These are phyloP conservation scores for Verticillium longisporum DNA, from an alignment of 2,329 filamentous ascomycete genomes.

Conservation along the genomic window DNA sequence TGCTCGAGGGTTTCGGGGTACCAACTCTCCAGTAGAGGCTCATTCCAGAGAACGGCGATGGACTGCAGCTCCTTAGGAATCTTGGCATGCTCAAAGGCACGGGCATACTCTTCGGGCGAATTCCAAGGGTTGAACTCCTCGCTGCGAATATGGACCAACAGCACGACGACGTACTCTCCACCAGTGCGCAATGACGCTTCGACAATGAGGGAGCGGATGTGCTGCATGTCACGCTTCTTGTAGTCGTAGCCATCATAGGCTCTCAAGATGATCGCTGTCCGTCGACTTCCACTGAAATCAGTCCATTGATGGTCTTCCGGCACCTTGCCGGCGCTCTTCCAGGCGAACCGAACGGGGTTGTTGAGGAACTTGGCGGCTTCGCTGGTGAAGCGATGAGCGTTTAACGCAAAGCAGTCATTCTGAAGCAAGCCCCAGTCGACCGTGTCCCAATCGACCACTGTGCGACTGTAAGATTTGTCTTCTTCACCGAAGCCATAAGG, in stretches of 20 bases:
- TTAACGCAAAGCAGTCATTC: slow-evolving; percentile 46
- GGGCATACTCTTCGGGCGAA: slow-evolving; percentile 65
- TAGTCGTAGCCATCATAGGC: slow-evolving; percentile 77
- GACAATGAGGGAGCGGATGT: slow-evolving; percentile 72
- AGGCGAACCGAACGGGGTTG: slow-evolving; percentile 14
- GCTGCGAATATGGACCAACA: slow-evolving; percentile 80
- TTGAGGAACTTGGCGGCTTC: slow-evolving; percentile 15
- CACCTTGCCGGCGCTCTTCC: slow-evolving; percentile 30
- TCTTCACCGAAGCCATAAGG: slow-evolving; percentile 81
- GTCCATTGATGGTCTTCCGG: slow-evolving; percentile 19
- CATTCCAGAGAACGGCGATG: slow-evolving; percentile 78
- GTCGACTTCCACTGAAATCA: slow-evolving; percentile 23
- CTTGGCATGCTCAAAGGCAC: slow-evolving; percentile 56
- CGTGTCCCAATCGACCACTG: slow-evolving; percentile 45
- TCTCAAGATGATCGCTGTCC: slow-evolving; percentile 71
- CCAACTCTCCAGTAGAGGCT: slow-evolving; percentile 73
- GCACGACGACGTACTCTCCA: slow-evolving; percentile 76
- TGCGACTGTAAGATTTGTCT: slow-evolving; percentile 46
- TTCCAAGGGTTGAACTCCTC: slow-evolving; percentile 70
- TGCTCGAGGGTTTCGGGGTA: slow-evolving; percentile 60
- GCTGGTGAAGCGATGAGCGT: slow-evolving; percentile 56
- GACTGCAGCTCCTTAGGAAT: slow-evolving; percentile 69
- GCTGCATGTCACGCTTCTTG: slow-evolving; percentile 69
- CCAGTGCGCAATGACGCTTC: slow-evolving; percentile 73
- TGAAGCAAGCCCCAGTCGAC: slow-evolving; percentile 37